Conservation (phyloP, 192 early-diverging fungal species). For the Jimgerdemannia flammicorona region DNA sequence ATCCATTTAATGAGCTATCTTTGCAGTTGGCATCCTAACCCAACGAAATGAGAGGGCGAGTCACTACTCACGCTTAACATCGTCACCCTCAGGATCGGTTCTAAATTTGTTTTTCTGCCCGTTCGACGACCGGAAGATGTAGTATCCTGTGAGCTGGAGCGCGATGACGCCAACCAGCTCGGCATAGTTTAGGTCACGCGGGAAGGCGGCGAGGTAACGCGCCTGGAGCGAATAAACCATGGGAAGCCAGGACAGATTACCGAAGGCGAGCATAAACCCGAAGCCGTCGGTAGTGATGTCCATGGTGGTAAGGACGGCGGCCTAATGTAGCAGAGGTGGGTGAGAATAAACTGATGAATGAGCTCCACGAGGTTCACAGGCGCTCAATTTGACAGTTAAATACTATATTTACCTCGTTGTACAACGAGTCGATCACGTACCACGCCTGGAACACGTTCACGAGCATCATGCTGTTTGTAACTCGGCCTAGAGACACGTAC, state of each 20-base stretch:
- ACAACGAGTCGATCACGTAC: conserved; percentile 87
- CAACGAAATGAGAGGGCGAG: background rate
- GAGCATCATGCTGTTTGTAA: conserved; percentile 77
- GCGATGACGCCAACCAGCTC: conserved; percentile 41
- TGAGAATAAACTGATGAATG: background rate
- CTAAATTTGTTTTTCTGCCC: conserved; percentile 89
- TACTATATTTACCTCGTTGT: conserved; percentile 52
- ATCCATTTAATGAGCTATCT: no score
- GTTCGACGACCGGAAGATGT: conserved; percentile 89
- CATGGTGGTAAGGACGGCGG: conserved; percentile 92
- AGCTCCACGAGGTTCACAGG: background rate
- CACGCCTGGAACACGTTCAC: conserved; percentile 73
- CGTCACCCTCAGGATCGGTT: conserved; percentile 56
- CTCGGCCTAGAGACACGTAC: conserved; percentile 52
- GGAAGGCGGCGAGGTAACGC: conserved; percentile 74
- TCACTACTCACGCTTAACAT: conserved; percentile 37
- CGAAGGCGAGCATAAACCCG: conserved; percentile 84
- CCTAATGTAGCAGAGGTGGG: conserved; percentile 24
- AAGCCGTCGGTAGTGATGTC: conserved; percentile 98
- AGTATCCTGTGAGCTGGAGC: conserved; percentile 66
- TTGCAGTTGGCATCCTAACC: background rate
- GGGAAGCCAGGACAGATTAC: conserved; percentile 86
- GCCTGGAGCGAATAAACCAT: conserved; percentile 89
- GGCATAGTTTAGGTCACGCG: conserved; percentile 50
- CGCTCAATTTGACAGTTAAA: background rate